These are phyloP conservation scores for Conidiobolus incongruus DNA, from an alignment of 371 early-diverging fungal genomes.

Conservation along the genomic window DNA sequence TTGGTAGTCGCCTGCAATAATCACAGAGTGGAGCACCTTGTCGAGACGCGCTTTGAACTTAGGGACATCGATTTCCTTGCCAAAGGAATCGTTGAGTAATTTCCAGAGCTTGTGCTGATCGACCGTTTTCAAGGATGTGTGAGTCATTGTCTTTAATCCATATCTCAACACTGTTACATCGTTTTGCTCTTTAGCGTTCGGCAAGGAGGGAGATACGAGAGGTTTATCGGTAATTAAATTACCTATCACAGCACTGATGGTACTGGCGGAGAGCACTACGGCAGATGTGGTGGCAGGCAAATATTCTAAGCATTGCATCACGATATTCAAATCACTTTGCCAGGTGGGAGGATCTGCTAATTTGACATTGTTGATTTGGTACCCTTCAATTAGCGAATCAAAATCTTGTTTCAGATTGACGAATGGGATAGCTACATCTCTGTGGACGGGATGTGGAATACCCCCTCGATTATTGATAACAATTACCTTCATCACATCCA, in stretches of 20 bases:
- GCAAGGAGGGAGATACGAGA: slow-evolving; percentile 13
- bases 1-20: slow-evolving; percentile 75
- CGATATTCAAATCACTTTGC: slow-evolving; percentile 22
- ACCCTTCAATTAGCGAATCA: slow-evolving; percentile 7
- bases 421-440: slow-evolving; percentile 21
- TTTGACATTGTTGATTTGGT: slow-evolving; percentile 1
- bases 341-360: neutral
- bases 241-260: slow-evolving; percentile 16
- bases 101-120: slow-evolving; percentile 22
- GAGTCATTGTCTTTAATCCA: slow-evolving; percentile 38
- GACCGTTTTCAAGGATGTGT: slow-evolving; percentile 19
- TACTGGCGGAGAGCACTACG: slow-evolving; percentile 20
- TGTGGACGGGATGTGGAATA: slow-evolving; percentile 15
- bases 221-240: slow-evolving; percentile 39
- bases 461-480: slow-evolving; percentile 26
- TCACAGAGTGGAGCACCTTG: slow-evolving; percentile 24
- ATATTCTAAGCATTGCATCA: slow-evolving; percentile 18
- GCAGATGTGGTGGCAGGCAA: slow-evolving; percentile 28
- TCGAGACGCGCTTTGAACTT: slow-evolving; percentile 38
- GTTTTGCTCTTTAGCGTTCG: slow-evolving; percentile 8
- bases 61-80: slow-evolving; percentile 25
- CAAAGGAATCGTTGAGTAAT: slow-evolving; percentile 60
- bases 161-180: slow-evolving; percentile 52
- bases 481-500: slow-evolving; percentile 13
- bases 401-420: slow-evolving; percentile 45